Evolutionary conservation across 108 stramenopile genomes (phyloP).

Genomic region (Hondaea fermentalgiana): DNA sequence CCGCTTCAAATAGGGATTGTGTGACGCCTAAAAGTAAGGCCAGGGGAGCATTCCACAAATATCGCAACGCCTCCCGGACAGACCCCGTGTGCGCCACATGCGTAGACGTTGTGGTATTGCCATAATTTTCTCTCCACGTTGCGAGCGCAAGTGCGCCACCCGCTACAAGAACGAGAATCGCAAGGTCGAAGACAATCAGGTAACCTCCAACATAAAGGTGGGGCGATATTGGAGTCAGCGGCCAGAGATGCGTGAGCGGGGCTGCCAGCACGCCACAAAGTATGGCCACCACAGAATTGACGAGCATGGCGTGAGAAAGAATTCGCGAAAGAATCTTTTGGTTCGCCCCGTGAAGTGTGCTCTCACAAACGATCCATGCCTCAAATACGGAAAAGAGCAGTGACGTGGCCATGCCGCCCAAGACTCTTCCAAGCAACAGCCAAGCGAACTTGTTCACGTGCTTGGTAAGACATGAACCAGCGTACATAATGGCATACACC

Average conservation of each 20-base stretch:
- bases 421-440: constrained; percentile 70
- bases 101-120: constrained; percentile 27
- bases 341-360: constrained; percentile 68
- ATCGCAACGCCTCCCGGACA: constrained; percentile 48
- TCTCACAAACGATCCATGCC: constrained; percentile 89
- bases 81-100: too few species aligned
- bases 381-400: constrained; percentile 64
- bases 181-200: constrained; percentile 90
- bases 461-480: constrained; percentile 72
- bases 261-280: constrained; percentile 84
- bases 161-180: constrained; percentile 68
- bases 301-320: constrained; percentile 72
- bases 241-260: constrained; percentile 29
- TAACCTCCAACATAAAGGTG: constrained; percentile 71
- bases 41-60: constrained; percentile 61
- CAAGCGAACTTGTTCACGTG: constrained; percentile 63
- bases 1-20: constrained; percentile 85
- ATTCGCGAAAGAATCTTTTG: constrained; percentile 75
- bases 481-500: constrained; percentile 85
- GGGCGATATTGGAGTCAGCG: not conserved
- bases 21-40: constrained; percentile 75
- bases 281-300: constrained; percentile 82
- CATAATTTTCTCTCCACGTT: constrained; percentile 94
- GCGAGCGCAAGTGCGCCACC: constrained; percentile 65
- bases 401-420: constrained; percentile 86